These are phyloP conservation scores for Lonicera japonica DNA, from an alignment of 129 eudicot species.

Conservation along the genomic window DNA sequence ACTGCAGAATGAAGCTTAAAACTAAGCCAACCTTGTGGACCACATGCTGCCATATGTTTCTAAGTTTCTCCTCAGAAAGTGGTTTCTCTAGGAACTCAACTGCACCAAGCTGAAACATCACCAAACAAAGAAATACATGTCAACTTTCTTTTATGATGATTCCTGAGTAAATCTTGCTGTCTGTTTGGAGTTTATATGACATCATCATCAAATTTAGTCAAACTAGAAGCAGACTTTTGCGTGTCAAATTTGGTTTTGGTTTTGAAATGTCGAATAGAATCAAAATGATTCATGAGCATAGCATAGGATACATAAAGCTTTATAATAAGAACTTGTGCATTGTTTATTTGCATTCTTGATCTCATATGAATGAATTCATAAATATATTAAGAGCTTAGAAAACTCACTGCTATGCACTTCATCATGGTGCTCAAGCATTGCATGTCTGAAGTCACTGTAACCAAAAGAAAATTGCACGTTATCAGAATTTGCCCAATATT, in stretches of 20 bases:
- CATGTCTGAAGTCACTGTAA: constrained; percentile 63
- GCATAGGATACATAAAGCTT: background rate
- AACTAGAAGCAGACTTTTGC: background rate
- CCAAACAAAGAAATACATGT: background rate
- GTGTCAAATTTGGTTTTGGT: background rate
- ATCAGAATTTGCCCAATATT: background rate
- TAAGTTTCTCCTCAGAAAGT: constrained; percentile 63
- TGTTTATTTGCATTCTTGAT: background rate
- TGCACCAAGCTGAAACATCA: constrained; percentile 58
- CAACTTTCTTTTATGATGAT: background rate
- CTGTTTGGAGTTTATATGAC: too few species aligned
- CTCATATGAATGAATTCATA: background rate
- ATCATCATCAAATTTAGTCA: background rate
- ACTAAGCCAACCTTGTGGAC: constrained; percentile 56
- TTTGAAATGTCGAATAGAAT: background rate
- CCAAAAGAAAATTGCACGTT: constrained; percentile 5
- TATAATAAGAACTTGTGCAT: background rate
- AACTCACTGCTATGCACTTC: constrained; percentile 72
- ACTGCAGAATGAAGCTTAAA: background rate
- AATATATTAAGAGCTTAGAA: constrained; percentile 4
- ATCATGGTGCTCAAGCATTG: constrained; percentile 64
- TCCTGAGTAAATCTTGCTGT: too few species aligned
- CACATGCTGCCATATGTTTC: constrained; percentile 82
- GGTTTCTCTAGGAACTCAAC: constrained; percentile 74
- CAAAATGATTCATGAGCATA: background rate